Conservation (phyloP, 305 asterid genomes). For the Fraxinus velutina region DNA sequence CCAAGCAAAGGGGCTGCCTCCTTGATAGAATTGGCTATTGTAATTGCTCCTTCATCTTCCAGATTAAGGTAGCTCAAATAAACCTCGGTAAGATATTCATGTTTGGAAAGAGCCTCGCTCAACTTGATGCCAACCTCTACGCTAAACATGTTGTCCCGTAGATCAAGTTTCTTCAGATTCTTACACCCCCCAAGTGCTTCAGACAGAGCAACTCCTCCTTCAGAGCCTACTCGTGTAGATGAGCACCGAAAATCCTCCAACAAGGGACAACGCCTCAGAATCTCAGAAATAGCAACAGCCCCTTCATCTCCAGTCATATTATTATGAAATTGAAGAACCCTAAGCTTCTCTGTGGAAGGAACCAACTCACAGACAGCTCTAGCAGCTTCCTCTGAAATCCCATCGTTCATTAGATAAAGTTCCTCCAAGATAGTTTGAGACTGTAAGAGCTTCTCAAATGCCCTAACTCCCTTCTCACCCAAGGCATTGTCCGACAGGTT, state of each 20-base stretch:
- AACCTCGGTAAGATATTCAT: constrained; percentile 52
- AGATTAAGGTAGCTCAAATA: constrained; percentile 81
- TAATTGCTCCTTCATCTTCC: constrained; percentile 76
- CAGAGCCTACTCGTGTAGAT: constrained; percentile 79
- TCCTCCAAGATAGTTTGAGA: constrained; percentile 80
- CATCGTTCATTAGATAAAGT: constrained; percentile 81
- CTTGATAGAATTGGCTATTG: constrained; percentile 62
- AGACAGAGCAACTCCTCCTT: constrained; percentile 78
- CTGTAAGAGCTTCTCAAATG: constrained; percentile 68
- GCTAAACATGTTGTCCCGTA: constrained; percentile 93
- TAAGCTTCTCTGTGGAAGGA: constrained; percentile 65
- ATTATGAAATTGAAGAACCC: constrained; percentile 82
- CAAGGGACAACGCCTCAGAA: constrained; percentile 64
- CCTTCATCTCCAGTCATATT: constrained; percentile 99
- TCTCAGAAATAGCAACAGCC: constrained; percentile 71
- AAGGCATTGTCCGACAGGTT: constrained; percentile 91
- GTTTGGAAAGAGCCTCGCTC: constrained; percentile 53
- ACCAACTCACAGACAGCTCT: constrained; percentile 78
- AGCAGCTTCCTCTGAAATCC: constrained; percentile 95
- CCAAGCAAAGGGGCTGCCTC: constrained; percentile 59
- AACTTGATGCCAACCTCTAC: constrained; percentile 68
- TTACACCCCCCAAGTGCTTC: constrained; percentile 67
- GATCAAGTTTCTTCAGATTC: constrained; percentile 77
- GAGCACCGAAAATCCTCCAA: constrained; percentile 91
- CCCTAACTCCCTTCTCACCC: constrained; percentile 93